Base-by-base conservation (phyloP, 441 rosid species). In the Erysimum cheiri region DNA sequence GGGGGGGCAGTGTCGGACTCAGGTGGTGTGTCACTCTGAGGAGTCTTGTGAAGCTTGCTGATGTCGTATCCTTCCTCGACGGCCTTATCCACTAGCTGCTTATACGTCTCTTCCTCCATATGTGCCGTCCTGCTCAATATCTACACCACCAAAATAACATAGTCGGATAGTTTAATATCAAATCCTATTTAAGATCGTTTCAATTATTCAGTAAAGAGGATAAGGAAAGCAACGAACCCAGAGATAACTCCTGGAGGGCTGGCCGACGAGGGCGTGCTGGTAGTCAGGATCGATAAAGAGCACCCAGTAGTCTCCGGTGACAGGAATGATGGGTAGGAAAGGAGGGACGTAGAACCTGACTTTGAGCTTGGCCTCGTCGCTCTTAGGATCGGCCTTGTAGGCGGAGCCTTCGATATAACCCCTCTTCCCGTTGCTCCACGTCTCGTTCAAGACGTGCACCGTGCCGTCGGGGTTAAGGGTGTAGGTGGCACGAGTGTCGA, bases 321-420 rank as follows among this genome's bases (percentile, higher is more conserved):
- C 90, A 17, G 97, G 97, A 44, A 94, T 53, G 73, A 94, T 77
- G 0, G 98, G 97, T 41, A 90, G 62, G 76, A 94, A 88, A 3
- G 98, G 97, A 5, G 97, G 98, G 3, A 94, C 85, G 43, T 84
- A 94, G 70, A 94, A 91, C 71, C 80, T 94, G 46, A 94, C 98
- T 77, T 91, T 94, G 63, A 94, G 84, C 83, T 94, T 94, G 15
- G 98, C 96, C 77, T 94, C 96, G 19, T 94, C 92, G 70, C 85
- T 86, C 2, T 71, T 82, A 4, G 96, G 90, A 48, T 94, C 85
- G 22, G 90, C 85, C 78, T 88, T 87, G 71, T 88, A 89, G 0
- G 98, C 97, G 26, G 74, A 43, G 9, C 97, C 98, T 64, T 91
- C 85, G 14, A 91, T 90, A 68, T 0, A 77, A 9, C 67, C 72